phyloP scores from a whole-genome alignment of 306 rosid species.

The Sophora flavescens region DNA sequence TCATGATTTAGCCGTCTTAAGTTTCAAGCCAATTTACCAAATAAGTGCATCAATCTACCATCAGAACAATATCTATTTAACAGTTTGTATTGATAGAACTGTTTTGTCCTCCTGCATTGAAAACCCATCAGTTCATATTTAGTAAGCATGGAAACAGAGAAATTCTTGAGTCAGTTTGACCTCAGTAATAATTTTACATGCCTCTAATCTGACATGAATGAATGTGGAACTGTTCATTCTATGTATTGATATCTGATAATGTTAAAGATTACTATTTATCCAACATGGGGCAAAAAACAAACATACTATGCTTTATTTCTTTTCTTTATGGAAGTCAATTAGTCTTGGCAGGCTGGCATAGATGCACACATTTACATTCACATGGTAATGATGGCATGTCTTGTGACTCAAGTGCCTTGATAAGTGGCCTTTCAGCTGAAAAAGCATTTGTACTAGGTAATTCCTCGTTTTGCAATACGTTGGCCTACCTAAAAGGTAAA shows the following conservation, averaged over 20 bases:
- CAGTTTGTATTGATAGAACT: slow-evolving; percentile 25
- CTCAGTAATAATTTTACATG: not conserved
- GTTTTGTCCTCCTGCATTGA: slow-evolving; percentile 40
- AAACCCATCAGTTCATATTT: slow-evolving; percentile 6
- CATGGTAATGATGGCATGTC: slow-evolving; percentile 27
- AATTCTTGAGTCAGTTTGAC: not conserved
- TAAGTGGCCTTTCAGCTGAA: slow-evolving; percentile 8
- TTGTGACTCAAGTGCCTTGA: slow-evolving; percentile 33
- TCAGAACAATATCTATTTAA: slow-evolving; percentile 33
- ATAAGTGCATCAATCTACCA: slow-evolving; percentile 39
- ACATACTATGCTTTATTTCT: slow-evolving; percentile 27
- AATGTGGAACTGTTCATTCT: not conserved
- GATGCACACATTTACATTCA: slow-evolving; percentile 17
- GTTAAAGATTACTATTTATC: not conserved
- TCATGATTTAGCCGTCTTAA: slow-evolving; percentile 56
- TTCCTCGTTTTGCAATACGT: slow-evolving; percentile 1
- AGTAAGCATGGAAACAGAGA: not conserved
- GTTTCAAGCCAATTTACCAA: slow-evolving; percentile 34
- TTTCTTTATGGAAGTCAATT: slow-evolving; percentile 20
- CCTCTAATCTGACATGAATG: slow-evolving; percentile 9
- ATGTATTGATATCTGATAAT: not conserved
- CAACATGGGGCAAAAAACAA: not conserved
- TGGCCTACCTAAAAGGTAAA: slow-evolving; percentile 10
- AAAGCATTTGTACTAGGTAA: slow-evolving; percentile 23
- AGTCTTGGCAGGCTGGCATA: slow-evolving; percentile 41